These are phyloP conservation scores for Trypanosoma mega DNA, from an alignment of 208 protist genomes.

Conservation along the genomic window DNA sequence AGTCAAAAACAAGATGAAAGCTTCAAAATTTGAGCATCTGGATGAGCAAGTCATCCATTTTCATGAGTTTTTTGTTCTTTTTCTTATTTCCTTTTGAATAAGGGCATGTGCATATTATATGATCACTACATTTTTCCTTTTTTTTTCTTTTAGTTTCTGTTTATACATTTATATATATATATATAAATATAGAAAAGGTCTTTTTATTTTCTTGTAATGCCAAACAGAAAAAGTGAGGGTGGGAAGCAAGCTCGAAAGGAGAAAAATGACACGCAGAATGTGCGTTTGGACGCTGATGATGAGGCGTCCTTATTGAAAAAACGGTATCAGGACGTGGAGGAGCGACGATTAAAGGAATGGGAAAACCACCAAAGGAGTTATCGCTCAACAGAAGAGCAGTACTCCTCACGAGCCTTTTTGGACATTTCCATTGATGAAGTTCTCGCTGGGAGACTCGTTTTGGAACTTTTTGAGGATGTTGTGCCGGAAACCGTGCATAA, in stretches of 20 bases:
- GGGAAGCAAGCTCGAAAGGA: constrained; percentile 7
- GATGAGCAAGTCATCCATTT: too few species aligned
- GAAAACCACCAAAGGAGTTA: constrained; percentile 92
- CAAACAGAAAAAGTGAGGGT: neutral
- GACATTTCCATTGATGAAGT: constrained; percentile 81
- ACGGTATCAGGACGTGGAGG: constrained; percentile 67
- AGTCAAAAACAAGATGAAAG: neutral
- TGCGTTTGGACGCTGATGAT: constrained; percentile 12
- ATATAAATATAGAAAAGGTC: too few species aligned
- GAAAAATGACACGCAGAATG: constrained; percentile 1
- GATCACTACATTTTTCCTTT: neutral
- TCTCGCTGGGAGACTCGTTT: constrained; percentile 70
- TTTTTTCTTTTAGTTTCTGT: constrained; percentile 3
- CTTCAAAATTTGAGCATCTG: neutral
- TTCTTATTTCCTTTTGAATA: too few species aligned
- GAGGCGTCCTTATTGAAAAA: constrained; percentile 27
- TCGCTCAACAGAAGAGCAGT: constrained; percentile 77
- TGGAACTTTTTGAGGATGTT: constrained; percentile 87
- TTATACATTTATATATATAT: neutral
- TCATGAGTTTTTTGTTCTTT: too few species aligned
- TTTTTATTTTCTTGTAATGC: too few species aligned
- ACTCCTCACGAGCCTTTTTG: constrained; percentile 70
- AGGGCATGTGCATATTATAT: too few species aligned
- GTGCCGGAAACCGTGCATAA: constrained; percentile 88
- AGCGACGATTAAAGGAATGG: constrained; percentile 86